Conservation (phyloP, 164 flowering plant genomes). For the Piper betle region DNA sequence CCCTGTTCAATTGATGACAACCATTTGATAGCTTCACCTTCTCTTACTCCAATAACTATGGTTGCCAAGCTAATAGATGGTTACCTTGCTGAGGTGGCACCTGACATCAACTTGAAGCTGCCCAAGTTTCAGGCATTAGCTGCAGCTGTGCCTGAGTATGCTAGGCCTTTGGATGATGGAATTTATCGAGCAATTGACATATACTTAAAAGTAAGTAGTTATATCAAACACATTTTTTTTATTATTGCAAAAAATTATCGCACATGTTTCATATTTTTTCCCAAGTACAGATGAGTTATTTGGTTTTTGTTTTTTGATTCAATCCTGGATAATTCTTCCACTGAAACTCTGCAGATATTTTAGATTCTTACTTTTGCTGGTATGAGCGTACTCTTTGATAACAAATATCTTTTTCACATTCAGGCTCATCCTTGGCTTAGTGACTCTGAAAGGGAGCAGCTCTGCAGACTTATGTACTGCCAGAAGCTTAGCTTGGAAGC, state of each 20-base stretch:
- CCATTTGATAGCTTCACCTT: constrained; percentile 35
- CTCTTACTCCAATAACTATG: constrained; percentile 38
- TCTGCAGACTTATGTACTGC: constrained; percentile 64
- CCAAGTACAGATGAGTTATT: not conserved
- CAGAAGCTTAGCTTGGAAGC: constrained; percentile 91
- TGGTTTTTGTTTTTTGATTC: too few relatives aligned
- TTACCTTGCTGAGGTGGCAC: constrained; percentile 86
- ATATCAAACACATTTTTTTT: not conserved
- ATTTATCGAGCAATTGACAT: constrained; percentile 88
- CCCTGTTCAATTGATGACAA: constrained; percentile 35
- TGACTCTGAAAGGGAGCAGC: constrained; percentile 58
- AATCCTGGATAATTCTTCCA: too few relatives aligned
- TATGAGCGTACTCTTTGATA: too few relatives aligned
- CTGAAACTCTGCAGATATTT: too few relatives aligned
- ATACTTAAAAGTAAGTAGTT: constrained; percentile 64
- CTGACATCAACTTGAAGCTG: constrained; percentile 83
- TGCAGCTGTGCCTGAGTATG: constrained; percentile 68
- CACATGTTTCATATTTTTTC: not conserved
- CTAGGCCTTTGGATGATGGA: constrained; percentile 85
- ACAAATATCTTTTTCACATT: not conserved
- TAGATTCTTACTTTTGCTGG: too few relatives aligned
- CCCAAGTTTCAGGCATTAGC: constrained; percentile 60
- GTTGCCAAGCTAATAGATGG: constrained; percentile 66
- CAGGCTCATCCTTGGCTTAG: constrained; percentile 95
- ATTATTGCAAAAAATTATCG: not conserved